phyloP scores from a whole-genome alignment of 768 basidiomycete species.

The Russula brevipes region DNA sequence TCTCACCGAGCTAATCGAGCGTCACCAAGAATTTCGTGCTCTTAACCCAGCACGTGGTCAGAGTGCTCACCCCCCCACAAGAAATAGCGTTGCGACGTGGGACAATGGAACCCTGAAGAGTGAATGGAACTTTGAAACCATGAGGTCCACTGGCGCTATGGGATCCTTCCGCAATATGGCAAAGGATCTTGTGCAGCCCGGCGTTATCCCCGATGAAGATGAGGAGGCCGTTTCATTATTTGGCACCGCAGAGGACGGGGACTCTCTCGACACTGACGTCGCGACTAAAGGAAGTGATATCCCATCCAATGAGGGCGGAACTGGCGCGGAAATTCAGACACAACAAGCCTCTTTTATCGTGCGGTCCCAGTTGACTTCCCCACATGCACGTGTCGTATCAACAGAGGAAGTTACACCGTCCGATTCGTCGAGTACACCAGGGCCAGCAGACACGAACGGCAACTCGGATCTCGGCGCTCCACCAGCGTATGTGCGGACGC shows the following conservation, averaged over 20 bases:
- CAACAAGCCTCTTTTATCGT: constrained; percentile 72
- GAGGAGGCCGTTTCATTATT: constrained; percentile 35
- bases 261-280: constrained; percentile 54
- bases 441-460: constrained; percentile 26
- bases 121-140: constrained; percentile 95
- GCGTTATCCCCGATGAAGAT: constrained; percentile 54
- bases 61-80: constrained; percentile 52
- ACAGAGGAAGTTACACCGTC: constrained; percentile 45
- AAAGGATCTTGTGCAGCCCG: constrained; percentile 54
- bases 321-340: constrained; percentile 50
- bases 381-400: constrained; percentile 31
- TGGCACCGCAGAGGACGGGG: constrained; percentile 43
- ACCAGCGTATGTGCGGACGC: constrained; percentile 64
- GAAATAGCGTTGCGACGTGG: constrained; percentile 55
- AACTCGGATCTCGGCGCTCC: constrained; percentile 51
- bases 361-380: constrained; percentile 36
- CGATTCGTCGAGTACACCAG: constrained; percentile 35
- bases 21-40: constrained; percentile 71
- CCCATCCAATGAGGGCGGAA: constrained; percentile 30
- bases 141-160: constrained; percentile 66
- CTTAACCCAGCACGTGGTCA: constrained; percentile 53
- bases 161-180: constrained; percentile 72
- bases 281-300: constrained; percentile 57
- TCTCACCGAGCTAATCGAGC: constrained; percentile 83
- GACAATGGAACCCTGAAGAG: constrained; percentile 73